These are phyloP conservation scores for Closterium sp. DNA, from an alignment of 139 green algal genomes.

Conservation along the genomic window DNA sequence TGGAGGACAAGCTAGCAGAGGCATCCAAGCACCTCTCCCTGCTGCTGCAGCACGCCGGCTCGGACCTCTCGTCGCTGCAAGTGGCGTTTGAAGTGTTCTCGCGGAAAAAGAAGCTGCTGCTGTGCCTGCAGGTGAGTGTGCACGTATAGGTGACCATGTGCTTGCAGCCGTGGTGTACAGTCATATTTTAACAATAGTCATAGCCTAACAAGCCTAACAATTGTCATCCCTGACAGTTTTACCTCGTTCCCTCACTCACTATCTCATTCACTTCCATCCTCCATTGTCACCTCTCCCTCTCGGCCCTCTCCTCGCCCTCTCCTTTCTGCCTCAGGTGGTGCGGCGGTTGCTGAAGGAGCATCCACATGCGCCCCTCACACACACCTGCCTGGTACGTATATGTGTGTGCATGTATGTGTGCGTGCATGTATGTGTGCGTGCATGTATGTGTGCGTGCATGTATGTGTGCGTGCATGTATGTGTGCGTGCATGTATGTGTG, in stretches of 20 bases:
- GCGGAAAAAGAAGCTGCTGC: constrained; percentile 67
- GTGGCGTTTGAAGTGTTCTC: constrained; percentile 75
- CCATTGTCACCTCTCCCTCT: not conserved
- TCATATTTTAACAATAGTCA: not conserved
- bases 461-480: not conserved
- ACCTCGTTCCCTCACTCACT: no score
- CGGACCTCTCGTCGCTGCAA: constrained; percentile 62
- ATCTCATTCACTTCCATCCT: not conserved
- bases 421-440: not conserved
- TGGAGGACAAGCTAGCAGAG: constrained; percentile 77
- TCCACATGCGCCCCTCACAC: not conserved
- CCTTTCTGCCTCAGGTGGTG: not conserved
- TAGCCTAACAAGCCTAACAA: no score
- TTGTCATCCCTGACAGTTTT: no score
- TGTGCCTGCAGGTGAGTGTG: constrained; percentile 65
- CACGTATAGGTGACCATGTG: no score
- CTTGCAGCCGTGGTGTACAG: not conserved
- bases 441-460: not conserved
- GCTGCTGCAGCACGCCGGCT: constrained; percentile 61
- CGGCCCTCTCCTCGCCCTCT: not conserved
- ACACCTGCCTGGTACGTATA: not conserved
- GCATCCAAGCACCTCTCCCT: constrained; percentile 78
- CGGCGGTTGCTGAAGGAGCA: not conserved
- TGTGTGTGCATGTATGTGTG: not conserved
- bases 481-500: not conserved